phyloP scores from a whole-genome alignment of 257 asterid species.

The Forsythia viridissima region DNA sequence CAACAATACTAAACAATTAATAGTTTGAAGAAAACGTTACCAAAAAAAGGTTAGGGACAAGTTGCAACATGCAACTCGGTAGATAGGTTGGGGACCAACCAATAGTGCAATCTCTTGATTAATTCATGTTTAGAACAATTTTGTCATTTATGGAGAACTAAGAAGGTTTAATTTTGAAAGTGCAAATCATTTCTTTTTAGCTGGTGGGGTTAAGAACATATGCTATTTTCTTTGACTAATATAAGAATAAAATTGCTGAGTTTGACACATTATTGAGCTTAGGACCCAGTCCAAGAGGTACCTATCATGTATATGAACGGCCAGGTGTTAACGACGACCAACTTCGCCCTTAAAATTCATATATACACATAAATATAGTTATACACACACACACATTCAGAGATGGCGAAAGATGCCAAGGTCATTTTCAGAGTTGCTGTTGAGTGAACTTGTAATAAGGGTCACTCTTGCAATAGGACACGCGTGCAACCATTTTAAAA shows the following conservation, averaged over 20 bases:
- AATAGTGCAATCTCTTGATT: background rate
- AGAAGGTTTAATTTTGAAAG: slow-evolving; percentile 29
- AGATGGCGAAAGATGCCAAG: background rate
- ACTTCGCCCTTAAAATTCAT: no score
- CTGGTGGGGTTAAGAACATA: slow-evolving; percentile 35
- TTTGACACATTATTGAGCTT: slow-evolving; percentile 34
- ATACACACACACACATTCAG: background rate
- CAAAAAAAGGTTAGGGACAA: no score
- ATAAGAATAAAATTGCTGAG: slow-evolving; percentile 32
- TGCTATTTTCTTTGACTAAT: slow-evolving; percentile 33
- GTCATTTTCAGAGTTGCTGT: background rate
- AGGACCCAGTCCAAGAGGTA: slow-evolving; percentile 40
- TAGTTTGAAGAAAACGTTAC: no score
- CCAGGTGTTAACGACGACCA: no score
- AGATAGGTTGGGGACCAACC: background rate
- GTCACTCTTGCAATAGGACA: background rate
- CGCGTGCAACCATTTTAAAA: background rate
- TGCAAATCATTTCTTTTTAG: slow-evolving; percentile 18
- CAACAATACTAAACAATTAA: background rate
- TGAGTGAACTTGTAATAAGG: background rate
- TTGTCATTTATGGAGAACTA: background rate
- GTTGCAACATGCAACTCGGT: no score
- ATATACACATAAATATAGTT: no score
- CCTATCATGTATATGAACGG: slow-evolving; percentile 26
- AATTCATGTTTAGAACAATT: background rate